Conservation (phyloP, 2,329 filamentous ascomycete species). For the Neonectria magnoliae region DNA sequence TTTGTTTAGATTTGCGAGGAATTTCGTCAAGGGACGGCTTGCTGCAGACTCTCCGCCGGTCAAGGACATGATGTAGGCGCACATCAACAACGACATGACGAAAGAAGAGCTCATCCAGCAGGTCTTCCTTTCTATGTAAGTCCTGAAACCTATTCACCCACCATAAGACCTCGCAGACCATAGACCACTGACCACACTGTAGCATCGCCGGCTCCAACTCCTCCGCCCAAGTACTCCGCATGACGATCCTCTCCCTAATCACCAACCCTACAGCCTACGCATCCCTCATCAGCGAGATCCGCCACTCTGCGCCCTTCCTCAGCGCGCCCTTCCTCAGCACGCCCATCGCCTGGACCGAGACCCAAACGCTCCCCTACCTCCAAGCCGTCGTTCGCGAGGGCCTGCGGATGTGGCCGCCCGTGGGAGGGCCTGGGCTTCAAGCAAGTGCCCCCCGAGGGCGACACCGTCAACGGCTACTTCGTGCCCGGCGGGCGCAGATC, state of each 20-base stretch:
- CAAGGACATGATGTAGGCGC: conserved; percentile 53
- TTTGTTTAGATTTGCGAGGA: conserved; percentile 28
- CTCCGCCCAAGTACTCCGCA: conserved; percentile 63
- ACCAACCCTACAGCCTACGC: conserved; percentile 56
- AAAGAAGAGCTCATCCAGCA: conserved; percentile 51
- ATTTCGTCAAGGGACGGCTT: conserved; percentile 36
- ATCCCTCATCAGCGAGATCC: conserved; percentile 56
- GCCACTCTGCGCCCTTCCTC: conserved; percentile 49
- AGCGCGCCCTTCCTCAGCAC: conserved; percentile 48
- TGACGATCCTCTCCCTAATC: conserved; percentile 61
- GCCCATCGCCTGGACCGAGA: conserved; percentile 57
- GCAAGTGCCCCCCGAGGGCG: conserved; percentile 62
- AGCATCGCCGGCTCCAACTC: conserved; percentile 70
- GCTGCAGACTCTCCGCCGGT: conserved; percentile 30
- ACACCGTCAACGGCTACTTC: conserved; percentile 60
- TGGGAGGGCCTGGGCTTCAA: conserved; percentile 64
- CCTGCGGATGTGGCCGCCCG: conserved; percentile 65
- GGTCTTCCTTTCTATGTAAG: conserved; percentile 52
- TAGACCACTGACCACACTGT: not conserved
- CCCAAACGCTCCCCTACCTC: conserved; percentile 62
- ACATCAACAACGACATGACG: conserved; percentile 50
- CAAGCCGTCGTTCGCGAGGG: conserved; percentile 67
- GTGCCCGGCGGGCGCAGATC: conserved; percentile 61
- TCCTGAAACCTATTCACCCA: not conserved
- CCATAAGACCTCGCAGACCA: fast-evolving